Conservation (phyloP, 805 yeast species). For the Henningerozyma blattae region DNA sequence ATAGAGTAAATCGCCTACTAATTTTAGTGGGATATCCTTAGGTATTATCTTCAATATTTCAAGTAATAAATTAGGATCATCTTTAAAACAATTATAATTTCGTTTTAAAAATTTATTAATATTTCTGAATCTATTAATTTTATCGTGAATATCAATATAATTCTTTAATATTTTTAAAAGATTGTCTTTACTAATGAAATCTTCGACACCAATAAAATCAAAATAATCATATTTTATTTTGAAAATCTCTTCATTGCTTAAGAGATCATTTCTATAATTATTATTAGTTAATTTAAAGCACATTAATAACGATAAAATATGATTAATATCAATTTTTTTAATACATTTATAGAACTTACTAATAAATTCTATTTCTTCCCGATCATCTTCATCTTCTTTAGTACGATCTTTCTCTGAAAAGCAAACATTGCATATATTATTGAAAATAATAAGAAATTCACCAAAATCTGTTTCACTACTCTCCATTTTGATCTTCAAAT, state of each 20-base stretch:
- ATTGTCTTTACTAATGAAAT: slow-evolving; percentile 4
- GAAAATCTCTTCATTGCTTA: slow-evolving; percentile 5
- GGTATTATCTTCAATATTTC: slow-evolving; percentile 15
- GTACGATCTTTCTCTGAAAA: slow-evolving; percentile 5
- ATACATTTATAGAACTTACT: slow-evolving; percentile 3
- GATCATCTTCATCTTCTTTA: not conserved
- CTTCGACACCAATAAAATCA: slow-evolving; percentile 18
- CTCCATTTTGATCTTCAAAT: slow-evolving; percentile 10
- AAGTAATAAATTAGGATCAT: too few species aligned
- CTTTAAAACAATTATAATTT: too few species aligned
- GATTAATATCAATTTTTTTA: slow-evolving; percentile 11
- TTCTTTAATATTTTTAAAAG: slow-evolving; percentile 10
- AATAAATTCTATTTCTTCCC: not conserved
- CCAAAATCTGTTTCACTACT: slow-evolving; percentile 4
- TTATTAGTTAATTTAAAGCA: not conserved
- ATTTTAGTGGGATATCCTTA: slow-evolving; percentile 4
- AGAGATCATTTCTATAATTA: slow-evolving; percentile 1
- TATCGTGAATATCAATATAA: too few species aligned
- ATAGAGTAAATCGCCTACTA: slow-evolving; percentile 8
- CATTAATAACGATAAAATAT: slow-evolving; percentile 8
- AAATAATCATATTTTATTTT: slow-evolving; percentile 10
- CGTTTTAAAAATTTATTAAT: too few species aligned
- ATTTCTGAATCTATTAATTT: too few species aligned
- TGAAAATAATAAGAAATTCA: too few species aligned
- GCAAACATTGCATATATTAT: too few species aligned